phyloP scores from a whole-genome alignment of 2,329 filamentous ascomycete genomes.

The Penicillium sp. region DNA sequence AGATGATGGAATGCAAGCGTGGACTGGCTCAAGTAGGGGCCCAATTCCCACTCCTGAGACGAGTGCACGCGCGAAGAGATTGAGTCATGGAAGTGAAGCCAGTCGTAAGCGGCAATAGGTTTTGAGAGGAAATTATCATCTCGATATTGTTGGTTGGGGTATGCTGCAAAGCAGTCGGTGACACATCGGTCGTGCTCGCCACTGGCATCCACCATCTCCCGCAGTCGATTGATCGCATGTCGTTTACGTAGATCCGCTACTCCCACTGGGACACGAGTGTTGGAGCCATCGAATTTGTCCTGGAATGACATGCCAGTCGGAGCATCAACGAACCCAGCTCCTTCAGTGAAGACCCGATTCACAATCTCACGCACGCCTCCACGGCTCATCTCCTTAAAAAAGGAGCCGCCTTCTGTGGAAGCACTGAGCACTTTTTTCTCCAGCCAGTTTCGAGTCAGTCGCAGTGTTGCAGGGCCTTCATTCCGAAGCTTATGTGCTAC shows the following conservation, averaged over 20 bases:
- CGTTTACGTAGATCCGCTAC: conserved; percentile 63
- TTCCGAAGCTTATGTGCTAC: conserved; percentile 61
- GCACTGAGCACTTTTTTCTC: conserved; percentile 60
- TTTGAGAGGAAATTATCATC: conserved; percentile 91
- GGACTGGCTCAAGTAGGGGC: conserved; percentile 81
- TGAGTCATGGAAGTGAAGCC: conserved; percentile 89
- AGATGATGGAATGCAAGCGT: conserved; percentile 88
- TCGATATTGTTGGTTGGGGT: conserved; percentile 85
- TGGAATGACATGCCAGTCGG: conserved; percentile 42
- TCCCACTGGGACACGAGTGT: conserved; percentile 47
- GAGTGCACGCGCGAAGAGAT: conserved; percentile 76
- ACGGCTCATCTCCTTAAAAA: conserved; percentile 61
- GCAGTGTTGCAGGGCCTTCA: conserved; percentile 40
- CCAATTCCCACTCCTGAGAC: conserved; percentile 91
- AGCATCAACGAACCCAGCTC: conserved; percentile 59
- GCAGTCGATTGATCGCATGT: conserved; percentile 59
- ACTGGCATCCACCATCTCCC: conserved; percentile 64
- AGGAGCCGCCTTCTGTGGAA: conserved; percentile 54
- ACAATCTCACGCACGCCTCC: conserved; percentile 66
- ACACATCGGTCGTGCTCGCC: conserved; percentile 65
- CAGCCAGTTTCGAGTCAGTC: conserved; percentile 61
- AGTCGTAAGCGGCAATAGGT: conserved; percentile 84
- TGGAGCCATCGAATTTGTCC: conserved; percentile 34
- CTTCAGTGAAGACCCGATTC: conserved; percentile 66
- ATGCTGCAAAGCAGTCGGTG: conserved; percentile 77